Conservation (phyloP, 2,329 filamentous ascomycete species). For the Fusarium circinatum region DNA sequence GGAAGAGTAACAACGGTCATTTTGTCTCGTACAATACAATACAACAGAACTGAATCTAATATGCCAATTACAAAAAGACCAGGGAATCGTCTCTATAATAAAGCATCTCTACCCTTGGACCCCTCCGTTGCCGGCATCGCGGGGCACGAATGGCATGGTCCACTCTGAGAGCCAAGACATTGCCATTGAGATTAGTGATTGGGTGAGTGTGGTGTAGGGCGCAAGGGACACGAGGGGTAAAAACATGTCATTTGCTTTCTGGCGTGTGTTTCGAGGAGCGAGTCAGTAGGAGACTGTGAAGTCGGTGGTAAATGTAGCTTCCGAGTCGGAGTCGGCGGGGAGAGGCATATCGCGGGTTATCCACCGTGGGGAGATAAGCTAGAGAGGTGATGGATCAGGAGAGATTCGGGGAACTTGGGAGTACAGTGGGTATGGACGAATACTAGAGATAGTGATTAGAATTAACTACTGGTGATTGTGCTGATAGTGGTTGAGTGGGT, state of each 20-base stretch:
- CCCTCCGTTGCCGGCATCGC: constrained; percentile 34
- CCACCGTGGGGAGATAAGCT: constrained; percentile 19
- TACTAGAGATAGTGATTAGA: background rate
- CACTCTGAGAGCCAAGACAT: constrained; percentile 19
- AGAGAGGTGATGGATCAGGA: background rate
- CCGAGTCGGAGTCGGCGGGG: constrained; percentile 7
- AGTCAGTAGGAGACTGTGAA: constrained; percentile 18
- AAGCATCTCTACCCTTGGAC: background rate
- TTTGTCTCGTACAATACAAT: background rate
- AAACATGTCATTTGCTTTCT: constrained; percentile 7
- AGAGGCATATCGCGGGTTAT: constrained; percentile 11
- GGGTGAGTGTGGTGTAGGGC: constrained; percentile 23
- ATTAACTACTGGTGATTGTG: background rate
- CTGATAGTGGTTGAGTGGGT: background rate
- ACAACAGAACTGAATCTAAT: background rate
- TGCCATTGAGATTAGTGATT: constrained; percentile 7
- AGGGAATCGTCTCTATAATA: background rate
- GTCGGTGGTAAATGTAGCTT: constrained; percentile 33
- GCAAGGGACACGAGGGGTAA: constrained; percentile 39
- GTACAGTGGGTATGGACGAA: background rate
- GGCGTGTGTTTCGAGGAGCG: background rate
- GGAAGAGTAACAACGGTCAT: constrained; percentile 60
- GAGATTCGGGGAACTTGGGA: background rate
- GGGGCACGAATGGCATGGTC: constrained; percentile 26
- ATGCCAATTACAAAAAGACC: too few species aligned